phyloP scores from a whole-genome alignment of 73 alveolate genomes.

The Stentor roeselii region DNA sequence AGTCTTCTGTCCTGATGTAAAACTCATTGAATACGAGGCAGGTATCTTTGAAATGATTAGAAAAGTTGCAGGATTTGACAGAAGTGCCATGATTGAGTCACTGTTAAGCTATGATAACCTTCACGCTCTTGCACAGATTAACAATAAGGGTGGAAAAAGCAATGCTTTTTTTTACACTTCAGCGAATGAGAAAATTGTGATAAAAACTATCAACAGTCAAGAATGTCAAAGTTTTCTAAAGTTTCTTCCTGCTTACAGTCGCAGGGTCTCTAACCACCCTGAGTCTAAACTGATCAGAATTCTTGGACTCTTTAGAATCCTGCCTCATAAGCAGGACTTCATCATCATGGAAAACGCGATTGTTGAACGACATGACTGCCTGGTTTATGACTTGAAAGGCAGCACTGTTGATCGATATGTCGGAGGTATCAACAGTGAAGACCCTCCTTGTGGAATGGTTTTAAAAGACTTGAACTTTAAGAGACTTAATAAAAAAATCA shows the following conservation, averaged over 20 bases:
- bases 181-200: background rate
- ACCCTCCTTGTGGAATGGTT: background rate
- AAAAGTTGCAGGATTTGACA: background rate
- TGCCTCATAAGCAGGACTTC: background rate
- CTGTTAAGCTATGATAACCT: background rate
- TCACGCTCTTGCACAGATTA: background rate
- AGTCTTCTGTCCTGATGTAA: background rate
- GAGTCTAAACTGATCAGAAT: background rate
- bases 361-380: background rate
- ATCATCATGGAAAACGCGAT: background rate
- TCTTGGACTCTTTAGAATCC: background rate
- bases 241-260: background rate
- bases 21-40: background rate
- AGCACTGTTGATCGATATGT: background rate
- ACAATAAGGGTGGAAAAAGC: background rate
- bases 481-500: background rate
- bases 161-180: background rate
- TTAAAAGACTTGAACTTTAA: background rate
- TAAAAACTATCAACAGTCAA: background rate
- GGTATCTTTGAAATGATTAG: no score
- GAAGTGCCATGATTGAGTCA: background rate
- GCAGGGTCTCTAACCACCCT: background rate
- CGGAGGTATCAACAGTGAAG: background rate
- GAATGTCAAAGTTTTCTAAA: background rate
- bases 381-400: background rate